Percentiles rank a stretch among this genome's conserved stretches.
Evolutionary conservation across 805 yeast species (phyloP).

Genomic region (Starmerella ratchasimensis): DNA sequence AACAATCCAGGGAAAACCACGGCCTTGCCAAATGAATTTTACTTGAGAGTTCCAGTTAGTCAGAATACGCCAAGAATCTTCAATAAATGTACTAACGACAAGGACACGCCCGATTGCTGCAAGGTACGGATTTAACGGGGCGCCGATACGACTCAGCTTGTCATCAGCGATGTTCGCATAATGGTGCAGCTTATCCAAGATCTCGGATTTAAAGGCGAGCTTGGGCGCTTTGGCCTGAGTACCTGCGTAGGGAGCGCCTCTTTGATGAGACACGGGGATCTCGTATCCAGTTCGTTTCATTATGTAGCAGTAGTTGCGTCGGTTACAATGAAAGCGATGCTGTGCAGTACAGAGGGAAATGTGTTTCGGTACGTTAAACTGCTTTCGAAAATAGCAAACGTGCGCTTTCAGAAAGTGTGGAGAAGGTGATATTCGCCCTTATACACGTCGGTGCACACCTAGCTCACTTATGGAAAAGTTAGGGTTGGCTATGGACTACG

Average conservation of each 20-base stretch:
- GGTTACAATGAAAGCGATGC: no score
- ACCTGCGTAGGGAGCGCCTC: neutral
- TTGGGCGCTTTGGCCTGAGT: neutral
- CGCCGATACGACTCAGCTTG: slow-evolving; percentile 24
- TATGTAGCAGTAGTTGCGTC: no score
- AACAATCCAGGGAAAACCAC: slow-evolving; percentile 64
- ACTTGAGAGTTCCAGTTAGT: slow-evolving; percentile 89
- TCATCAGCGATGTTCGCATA: slow-evolving; percentile 24
- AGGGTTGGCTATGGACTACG: no score
- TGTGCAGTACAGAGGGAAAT: no score
- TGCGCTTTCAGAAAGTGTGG: no score
- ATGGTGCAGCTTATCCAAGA: slow-evolving; percentile 11
- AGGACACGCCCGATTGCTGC: slow-evolving; percentile 81
- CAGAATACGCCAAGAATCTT: slow-evolving; percentile 71
- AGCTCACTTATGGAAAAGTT: no score
- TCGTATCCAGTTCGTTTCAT: no score
- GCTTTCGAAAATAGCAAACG: no score
- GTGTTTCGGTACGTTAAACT: no score
- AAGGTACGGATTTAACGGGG: slow-evolving; percentile 34
- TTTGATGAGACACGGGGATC: neutral
- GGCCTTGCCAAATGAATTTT: slow-evolving; percentile 62
- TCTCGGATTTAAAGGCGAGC: neutral
- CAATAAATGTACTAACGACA: slow-evolving; percentile 86
- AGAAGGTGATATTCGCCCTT: no score
- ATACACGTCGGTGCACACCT: no score